Evolutionary conservation across 805 yeast genomes (phyloP).

Genomic region (Starmerella apicola): DNA sequence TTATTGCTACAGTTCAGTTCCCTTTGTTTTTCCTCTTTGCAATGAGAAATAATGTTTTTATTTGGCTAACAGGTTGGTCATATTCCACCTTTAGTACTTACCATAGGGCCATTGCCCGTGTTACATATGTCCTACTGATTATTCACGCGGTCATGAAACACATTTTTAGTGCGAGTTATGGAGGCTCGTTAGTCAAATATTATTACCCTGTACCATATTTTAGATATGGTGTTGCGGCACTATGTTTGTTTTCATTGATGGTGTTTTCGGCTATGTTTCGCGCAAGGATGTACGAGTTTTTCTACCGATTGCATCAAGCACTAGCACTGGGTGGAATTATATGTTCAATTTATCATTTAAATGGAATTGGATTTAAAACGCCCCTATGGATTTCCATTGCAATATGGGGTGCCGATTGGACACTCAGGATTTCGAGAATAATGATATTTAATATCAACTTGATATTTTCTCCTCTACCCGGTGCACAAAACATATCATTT

Average conservation of each 20-base stretch:
- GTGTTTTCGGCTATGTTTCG: conserved; percentile 41
- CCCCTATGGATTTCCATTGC: conserved; percentile 44
- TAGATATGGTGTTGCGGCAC: conserved; percentile 28
- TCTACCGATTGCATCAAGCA: conserved; percentile 41
- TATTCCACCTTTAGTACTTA: conserved; percentile 42
- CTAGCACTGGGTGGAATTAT: conserved; percentile 41
- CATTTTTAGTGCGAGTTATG: conserved; percentile 29
- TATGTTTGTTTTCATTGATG: conserved; percentile 29
- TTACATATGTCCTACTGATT: conserved; percentile 32
- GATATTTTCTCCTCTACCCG: conserved; percentile 30
- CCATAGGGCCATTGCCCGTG: conserved; percentile 47
- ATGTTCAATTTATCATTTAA: conserved; percentile 44
- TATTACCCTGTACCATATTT: conserved; percentile 28
- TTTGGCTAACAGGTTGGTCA: conserved; percentile 48
- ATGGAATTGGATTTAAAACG: conserved; percentile 42
- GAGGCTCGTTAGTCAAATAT: conserved; percentile 24
- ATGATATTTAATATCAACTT: conserved; percentile 26
- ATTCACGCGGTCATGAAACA: conserved; percentile 43
- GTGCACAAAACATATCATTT: conserved; percentile 17
- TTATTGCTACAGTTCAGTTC: conserved; percentile 34
- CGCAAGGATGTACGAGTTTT: conserved; percentile 40
- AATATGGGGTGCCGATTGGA: conserved; percentile 57
- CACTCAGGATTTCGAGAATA: conserved; percentile 43
- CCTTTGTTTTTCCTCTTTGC: conserved; percentile 49
- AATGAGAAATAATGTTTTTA: conserved; percentile 50